A percentile compares a stretch with the other conserved stretches of the same genome.
Conservation (phyloP, 352 stramenopile genomes). For the Pythium aristosporum region DNA sequence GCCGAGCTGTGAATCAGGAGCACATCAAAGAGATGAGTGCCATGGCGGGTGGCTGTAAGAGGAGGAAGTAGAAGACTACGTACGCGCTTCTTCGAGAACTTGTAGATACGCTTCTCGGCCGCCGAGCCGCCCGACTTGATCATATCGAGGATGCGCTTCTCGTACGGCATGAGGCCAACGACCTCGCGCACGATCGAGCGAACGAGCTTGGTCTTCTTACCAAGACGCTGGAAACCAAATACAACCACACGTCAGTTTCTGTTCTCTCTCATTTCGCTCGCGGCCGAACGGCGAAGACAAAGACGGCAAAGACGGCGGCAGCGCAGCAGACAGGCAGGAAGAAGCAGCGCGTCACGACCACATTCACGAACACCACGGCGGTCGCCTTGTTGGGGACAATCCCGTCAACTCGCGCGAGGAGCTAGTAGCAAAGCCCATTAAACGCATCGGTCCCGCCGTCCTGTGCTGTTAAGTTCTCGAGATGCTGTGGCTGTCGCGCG, state of each 20-base stretch:
- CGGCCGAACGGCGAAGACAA: not conserved
- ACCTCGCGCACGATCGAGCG: slow-evolving; percentile 97
- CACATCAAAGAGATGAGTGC: not conserved
- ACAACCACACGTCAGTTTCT: slow-evolving; percentile 2
- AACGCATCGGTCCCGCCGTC: no score
- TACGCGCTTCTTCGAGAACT: slow-evolving; percentile 97
- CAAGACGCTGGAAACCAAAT: slow-evolving; percentile 50
- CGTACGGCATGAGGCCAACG: slow-evolving; percentile 97
- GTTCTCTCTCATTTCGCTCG: not conserved
- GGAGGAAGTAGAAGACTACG: slow-evolving; percentile 29
- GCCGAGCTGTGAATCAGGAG: slow-evolving; percentile 76
- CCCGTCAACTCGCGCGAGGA: no score
- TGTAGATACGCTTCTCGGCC: slow-evolving; percentile 99
- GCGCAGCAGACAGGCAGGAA: no score
- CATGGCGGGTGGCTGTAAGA: not conserved
- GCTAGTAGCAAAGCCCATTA: no score
- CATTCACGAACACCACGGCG: no score
- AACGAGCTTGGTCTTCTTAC: slow-evolving; percentile 95
- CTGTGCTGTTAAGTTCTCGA: no score
- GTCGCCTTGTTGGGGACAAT: no score
- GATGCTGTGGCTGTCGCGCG: no score
- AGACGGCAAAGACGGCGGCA: not conserved
- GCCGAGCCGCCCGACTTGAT: slow-evolving; percentile 98
- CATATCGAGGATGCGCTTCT: slow-evolving; percentile 99
- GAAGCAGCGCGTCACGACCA: no score